Evolutionary conservation across 2,329 filamentous ascomycete genomes (phyloP), one percentile per base, ranked within the genome.

Genomic region (Polychaeton citri): DNA sequence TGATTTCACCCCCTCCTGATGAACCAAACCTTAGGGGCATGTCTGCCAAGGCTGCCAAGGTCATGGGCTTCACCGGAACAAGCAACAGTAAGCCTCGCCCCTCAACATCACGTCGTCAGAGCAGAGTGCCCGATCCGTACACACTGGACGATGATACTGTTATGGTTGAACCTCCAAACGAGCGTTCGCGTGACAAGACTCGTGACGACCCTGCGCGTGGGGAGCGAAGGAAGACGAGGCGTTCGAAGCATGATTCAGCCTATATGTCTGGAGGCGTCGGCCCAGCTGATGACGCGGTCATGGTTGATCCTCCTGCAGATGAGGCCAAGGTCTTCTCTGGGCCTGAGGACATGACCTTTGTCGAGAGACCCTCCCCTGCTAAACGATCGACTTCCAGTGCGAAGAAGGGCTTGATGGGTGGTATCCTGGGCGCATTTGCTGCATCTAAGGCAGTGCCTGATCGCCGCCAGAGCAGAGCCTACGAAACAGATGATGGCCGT

Each of bases 11-110:
- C 3, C 80, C 82, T 6, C 75, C 79, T 2, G 83, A 86, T 12
- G 58, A 62, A 34, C 46, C 35, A 9, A 17, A 32, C 5, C 13
- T 19, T 17, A 43, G 40, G 21, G 47, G 55, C 13, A 48, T 84
- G 52, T 71, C 78, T 6, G 70, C 75, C 32, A 93, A 92, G 58
- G 84, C 83, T 19, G 82, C 83, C 20, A 86, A 78, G 58, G 60
- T 88, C 35, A 74, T 90, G 74, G 86, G 63, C 46, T 59, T 73
- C 30, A 32, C 17, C 10, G 13, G 24, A 10, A 7, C 24, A 10
- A 28, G 24, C 7, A 15, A 28, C 24, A 28, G 15, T 5, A 10
- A 4, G 7, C 12, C 24, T 28, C 12, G 24, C 5, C 24, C 24
- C 15, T 10, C 12, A 28, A 28, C 12, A 28, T 28, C 24, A 28